Evolutionary conservation across 805 yeast genomes (phyloP).

Genomic region (Wickerhamiella azymoides): DNA sequence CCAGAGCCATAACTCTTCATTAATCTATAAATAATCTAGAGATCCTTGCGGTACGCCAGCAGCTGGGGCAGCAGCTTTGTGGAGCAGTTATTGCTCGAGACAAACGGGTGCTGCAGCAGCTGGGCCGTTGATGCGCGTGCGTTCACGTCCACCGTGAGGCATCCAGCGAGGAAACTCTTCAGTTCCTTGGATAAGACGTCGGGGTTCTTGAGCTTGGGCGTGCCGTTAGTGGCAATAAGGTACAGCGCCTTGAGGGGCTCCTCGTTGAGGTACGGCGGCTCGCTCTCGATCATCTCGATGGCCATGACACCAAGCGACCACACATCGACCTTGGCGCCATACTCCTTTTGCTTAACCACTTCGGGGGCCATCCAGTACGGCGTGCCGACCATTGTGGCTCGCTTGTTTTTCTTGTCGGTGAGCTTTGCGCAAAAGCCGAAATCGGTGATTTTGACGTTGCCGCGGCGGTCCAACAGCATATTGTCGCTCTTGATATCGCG

Average conservation of each 20-base stretch:
- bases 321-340: constrained; percentile 69
- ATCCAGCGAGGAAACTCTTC: constrained; percentile 74
- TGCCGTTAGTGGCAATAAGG: constrained; percentile 67
- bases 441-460: constrained; percentile 88
- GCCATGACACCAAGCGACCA: constrained; percentile 82
- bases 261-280: constrained; percentile 71
- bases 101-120: constrained; percentile 56
- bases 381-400: constrained; percentile 80
- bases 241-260: constrained; percentile 66
- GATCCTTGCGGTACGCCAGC: constrained; percentile 16
- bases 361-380: constrained; percentile 92
- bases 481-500: constrained; percentile 96
- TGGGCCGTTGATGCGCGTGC: constrained; percentile 87
- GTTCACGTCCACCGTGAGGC: constrained; percentile 87
- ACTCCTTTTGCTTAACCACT: constrained; percentile 65
- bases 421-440: constrained; percentile 78
- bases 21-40: not conserved
- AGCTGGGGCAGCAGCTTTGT: constrained; percentile 24
- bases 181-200: constrained; percentile 58
- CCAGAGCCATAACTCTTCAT: no score
- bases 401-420: constrained; percentile 54
- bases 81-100: constrained; percentile 20
- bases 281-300: constrained; percentile 76
- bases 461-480: constrained; percentile 66
- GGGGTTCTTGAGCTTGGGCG: constrained; percentile 61